Percentiles rank a stretch among this genome's conserved stretches.
Conservation (phyloP, 2,329 filamentous ascomycete genomes). For the Coleophoma cylindrospora region DNA sequence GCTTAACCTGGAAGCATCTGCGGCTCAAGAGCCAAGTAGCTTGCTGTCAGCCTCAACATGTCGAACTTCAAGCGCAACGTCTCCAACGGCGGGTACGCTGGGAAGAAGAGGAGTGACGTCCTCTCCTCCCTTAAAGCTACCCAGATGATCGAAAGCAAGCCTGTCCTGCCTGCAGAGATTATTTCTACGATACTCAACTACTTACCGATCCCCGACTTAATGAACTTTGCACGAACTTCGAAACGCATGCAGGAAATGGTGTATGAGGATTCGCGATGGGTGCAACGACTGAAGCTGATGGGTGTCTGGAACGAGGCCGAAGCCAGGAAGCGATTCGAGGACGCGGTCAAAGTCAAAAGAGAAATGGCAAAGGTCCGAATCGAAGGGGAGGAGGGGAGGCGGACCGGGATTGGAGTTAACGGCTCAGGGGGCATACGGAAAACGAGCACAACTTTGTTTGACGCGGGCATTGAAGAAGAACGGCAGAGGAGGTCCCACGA, state of each 20-base stretch:
- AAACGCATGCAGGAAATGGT: slow-evolving; percentile 94
- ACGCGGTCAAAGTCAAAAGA: slow-evolving; percentile 55
- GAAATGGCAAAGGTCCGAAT: slow-evolving; percentile 45
- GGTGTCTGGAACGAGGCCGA: slow-evolving; percentile 88
- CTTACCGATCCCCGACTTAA: slow-evolving; percentile 77
- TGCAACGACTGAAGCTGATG: slow-evolving; percentile 79
- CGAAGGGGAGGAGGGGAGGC: slow-evolving; percentile 26
- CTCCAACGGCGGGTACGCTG: slow-evolving; percentile 9
- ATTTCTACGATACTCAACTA: slow-evolving; percentile 85
- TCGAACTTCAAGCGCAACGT: slow-evolving; percentile 36
- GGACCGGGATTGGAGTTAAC: slow-evolving; percentile 24
- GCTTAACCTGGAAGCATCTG: neutral
- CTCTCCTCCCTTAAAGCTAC: slow-evolving; percentile 75
- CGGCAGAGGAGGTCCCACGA: slow-evolving; percentile 36
- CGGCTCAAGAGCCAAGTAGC: neutral
- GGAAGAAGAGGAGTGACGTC: slow-evolving; percentile 44
- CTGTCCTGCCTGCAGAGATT: slow-evolving; percentile 83
- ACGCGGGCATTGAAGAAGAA: slow-evolving; percentile 65
- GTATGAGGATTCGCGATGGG: slow-evolving; percentile 96
- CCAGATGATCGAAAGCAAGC: slow-evolving; percentile 73
- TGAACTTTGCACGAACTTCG: slow-evolving; percentile 79
- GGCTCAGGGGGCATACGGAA: slow-evolving; percentile 20
- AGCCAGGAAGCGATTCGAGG: slow-evolving; percentile 75
- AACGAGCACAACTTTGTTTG: slow-evolving; percentile 63
- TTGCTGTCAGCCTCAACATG: slow-evolving; percentile 25